These are phyloP conservation scores for Microdochium trichocladiopsis DNA, from an alignment of 2,329 filamentous ascomycete genomes.

Conservation along the genomic window DNA sequence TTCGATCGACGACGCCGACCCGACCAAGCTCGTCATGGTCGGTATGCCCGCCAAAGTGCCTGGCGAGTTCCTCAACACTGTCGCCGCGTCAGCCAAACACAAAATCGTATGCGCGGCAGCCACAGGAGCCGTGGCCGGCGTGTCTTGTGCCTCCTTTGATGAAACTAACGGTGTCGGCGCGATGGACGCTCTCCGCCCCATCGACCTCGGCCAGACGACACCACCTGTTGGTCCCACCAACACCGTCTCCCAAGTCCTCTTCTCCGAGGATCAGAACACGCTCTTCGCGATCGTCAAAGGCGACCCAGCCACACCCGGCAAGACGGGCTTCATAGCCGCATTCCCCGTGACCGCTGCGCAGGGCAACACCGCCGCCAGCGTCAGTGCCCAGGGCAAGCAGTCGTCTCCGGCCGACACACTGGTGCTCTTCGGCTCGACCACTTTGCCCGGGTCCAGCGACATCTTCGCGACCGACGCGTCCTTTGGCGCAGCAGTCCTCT, in stretches of 20 bases:
- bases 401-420: conserved; percentile 45
- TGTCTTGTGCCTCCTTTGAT: conserved; percentile 14
- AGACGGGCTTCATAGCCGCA: conserved; percentile 46
- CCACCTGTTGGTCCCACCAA: conserved; percentile 51
- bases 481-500: conserved; percentile 46
- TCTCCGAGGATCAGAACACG: conserved; percentile 43
- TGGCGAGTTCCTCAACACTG: conserved; percentile 45
- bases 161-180: conserved; percentile 23
- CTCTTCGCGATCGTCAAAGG: conserved; percentile 56
- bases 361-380: conserved; percentile 3
- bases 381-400: conserved; percentile 18
- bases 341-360: conserved; percentile 34
- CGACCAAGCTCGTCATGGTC: conserved; percentile 34
- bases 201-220: conserved; percentile 47
- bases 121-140: conserved; percentile 24
- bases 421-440: conserved; percentile 46
- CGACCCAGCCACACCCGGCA: conserved; percentile 39
- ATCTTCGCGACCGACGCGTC: conserved; percentile 52
- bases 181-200: conserved; percentile 36
- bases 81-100: conserved; percentile 36
- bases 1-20: conserved; percentile 28
- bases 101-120: conserved; percentile 25
- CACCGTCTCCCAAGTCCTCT: conserved; percentile 54
- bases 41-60: conserved; percentile 34
- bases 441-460: conserved; percentile 33